Evolutionary conservation across 345 rosid species (phyloP).

Genomic region (Sonneratia caseolaris): DNA sequence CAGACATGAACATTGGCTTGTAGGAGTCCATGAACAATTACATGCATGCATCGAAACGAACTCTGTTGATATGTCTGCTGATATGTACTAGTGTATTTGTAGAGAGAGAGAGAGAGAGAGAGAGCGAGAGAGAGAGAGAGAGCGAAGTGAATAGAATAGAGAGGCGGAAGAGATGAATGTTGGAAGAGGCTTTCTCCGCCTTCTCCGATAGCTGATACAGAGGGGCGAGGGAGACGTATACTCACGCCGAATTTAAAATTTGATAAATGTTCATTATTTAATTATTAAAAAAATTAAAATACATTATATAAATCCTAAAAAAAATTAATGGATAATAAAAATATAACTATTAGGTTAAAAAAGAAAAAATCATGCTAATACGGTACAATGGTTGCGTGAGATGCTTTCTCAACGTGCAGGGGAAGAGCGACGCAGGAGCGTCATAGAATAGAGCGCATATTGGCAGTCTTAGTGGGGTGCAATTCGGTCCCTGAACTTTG

Average conservation of each 20-base stretch:
- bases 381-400: no score
- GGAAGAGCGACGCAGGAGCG: background rate
- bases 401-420: background rate
- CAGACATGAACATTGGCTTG: slow-evolving; percentile 16
- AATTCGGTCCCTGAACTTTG: background rate
- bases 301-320: no score
- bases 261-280: no score
- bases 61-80: background rate
- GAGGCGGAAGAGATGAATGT: background rate
- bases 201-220: background rate
- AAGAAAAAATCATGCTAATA: no score
- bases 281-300: no score
- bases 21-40: slow-evolving; percentile 37
- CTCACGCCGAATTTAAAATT: no score
- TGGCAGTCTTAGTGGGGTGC: background rate
- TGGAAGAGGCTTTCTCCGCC: background rate
- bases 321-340: no score
- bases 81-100: background rate
- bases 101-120: background rate
- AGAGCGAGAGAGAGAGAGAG: background rate
- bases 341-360: no score
- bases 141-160: background rate
- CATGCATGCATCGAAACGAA: background rate
- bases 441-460: background rate
- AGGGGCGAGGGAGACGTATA: background rate